These are phyloP conservation scores for Holtermannia corniformis DNA, from an alignment of 768 basidiomycete genomes.

Conservation along the genomic window DNA sequence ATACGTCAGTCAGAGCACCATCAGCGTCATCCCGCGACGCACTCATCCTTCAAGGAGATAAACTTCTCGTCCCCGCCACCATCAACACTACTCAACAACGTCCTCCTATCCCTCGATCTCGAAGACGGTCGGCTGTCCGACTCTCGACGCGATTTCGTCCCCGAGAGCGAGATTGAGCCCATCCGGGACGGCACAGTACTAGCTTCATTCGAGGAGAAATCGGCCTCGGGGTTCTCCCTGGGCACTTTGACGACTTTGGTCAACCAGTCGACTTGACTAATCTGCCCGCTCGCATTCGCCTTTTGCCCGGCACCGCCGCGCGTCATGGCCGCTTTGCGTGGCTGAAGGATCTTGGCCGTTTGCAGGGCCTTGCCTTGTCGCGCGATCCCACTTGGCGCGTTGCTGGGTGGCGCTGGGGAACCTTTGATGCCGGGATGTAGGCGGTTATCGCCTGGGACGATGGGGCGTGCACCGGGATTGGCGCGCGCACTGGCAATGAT, in stretches of 20 bases:
- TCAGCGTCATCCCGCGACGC: neutral
- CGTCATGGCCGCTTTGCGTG: slow-evolving; percentile 33
- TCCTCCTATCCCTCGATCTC: neutral
- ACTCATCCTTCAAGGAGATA: slow-evolving; percentile 27
- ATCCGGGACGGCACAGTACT: slow-evolving; percentile 19
- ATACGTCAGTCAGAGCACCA: slow-evolving; percentile 2
- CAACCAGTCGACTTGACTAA: slow-evolving; percentile 39
- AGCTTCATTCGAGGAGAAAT: slow-evolving; percentile 14
- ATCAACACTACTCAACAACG: neutral
- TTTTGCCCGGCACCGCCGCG: slow-evolving; percentile 27
- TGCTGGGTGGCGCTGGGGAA: slow-evolving; percentile 21
- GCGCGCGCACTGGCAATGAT: slow-evolving; percentile 1
- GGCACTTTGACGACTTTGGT: slow-evolving; percentile 32
- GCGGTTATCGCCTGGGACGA: slow-evolving; percentile 7
- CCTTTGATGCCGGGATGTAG: neutral
- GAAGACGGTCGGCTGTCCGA: slow-evolving; percentile 1
- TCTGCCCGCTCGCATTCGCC: slow-evolving; percentile 16
- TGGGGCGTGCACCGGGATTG: neutral
- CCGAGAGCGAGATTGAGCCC: slow-evolving; percentile 25
- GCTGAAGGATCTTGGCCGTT: slow-evolving; percentile 10
- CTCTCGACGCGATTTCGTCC: slow-evolving; percentile 14
- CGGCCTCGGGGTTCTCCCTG: neutral
- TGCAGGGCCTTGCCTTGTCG: slow-evolving; percentile 4
- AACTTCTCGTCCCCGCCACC: slow-evolving; percentile 2
- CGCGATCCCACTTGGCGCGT: slow-evolving; percentile 25